phyloP scores from a whole-genome alignment of 768 basidiomycete species.

The Xanthoconium stramineum region DNA sequence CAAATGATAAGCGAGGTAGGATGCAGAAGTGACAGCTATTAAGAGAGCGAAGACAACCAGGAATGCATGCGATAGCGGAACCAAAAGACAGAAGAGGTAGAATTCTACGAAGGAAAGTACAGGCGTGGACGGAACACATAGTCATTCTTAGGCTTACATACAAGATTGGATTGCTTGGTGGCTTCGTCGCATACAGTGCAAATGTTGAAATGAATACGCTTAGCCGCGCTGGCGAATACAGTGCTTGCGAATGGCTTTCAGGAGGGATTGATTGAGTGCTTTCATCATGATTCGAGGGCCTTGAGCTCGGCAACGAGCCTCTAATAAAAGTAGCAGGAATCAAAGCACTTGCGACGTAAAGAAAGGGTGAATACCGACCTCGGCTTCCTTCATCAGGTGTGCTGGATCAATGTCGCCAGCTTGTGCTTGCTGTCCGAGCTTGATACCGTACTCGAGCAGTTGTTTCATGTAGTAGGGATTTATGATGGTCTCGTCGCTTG shows the following conservation, averaged over 20 bases:
- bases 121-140: slow-evolving; percentile 17
- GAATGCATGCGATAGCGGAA: slow-evolving; percentile 18
- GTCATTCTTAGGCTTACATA: slow-evolving; percentile 30
- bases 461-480: slow-evolving; percentile 80
- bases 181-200: slow-evolving; percentile 28
- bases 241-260: slow-evolving; percentile 18
- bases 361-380: slow-evolving; percentile 38
- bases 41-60: slow-evolving; percentile 27
- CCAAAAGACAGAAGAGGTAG: slow-evolving; percentile 7
- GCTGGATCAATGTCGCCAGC: slow-evolving; percentile 44
- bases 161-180: slow-evolving; percentile 25
- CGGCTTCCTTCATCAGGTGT: slow-evolving; percentile 49
- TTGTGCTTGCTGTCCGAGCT: slow-evolving; percentile 45
- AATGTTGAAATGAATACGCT: slow-evolving; percentile 21
- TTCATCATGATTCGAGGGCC: slow-evolving; percentile 39
- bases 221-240: slow-evolving; percentile 27
- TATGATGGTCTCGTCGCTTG: slow-evolving; percentile 64
- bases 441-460: slow-evolving; percentile 67
- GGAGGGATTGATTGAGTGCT: slow-evolving; percentile 2
- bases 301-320: slow-evolving; percentile 65
- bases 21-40: slow-evolving; percentile 13
- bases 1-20: slow-evolving; percentile 9
- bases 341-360: not conserved
- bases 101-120: slow-evolving; percentile 25
- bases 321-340: slow-evolving; percentile 30